Evolutionary conservation across 768 basidiomycete genomes (phyloP).

Genomic region (Xerocomellus intermedius): DNA sequence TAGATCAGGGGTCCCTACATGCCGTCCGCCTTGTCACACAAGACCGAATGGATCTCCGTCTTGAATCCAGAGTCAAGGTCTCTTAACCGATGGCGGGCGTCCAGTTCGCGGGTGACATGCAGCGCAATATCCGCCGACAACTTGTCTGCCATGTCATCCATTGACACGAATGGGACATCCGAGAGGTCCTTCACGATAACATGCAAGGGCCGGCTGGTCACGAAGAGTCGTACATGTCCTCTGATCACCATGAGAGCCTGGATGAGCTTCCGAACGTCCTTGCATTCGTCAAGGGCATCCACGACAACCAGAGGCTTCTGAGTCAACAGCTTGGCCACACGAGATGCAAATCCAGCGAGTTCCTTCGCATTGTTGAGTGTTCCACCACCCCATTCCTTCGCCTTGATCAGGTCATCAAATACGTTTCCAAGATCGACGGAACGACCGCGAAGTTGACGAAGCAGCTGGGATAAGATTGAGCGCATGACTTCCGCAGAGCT

Average conservation of each 20-base stretch:
- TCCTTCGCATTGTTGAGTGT: background rate
- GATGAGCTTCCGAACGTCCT: background rate
- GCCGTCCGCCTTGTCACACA: background rate
- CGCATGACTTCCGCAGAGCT: background rate
- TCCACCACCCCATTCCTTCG: background rate
- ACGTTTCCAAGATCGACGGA: background rate
- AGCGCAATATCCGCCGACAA: background rate
- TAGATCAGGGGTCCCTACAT: background rate
- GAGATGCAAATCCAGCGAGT: background rate
- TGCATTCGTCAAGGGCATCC: constrained; percentile 2
- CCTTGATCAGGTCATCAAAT: background rate
- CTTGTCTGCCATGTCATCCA: background rate
- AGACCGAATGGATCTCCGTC: background rate
- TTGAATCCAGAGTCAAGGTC: background rate
- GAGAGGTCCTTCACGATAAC: background rate
- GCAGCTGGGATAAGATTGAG: background rate
- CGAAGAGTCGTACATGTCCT: background rate
- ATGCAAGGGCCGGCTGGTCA: background rate
- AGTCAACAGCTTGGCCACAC: background rate
- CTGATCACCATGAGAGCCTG: background rate
- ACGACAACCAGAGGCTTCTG: background rate
- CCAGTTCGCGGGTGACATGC: background rate
- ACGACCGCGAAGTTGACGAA: background rate
- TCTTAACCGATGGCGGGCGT: background rate
- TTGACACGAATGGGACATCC: background rate